Conservation (phyloP, 2,329 filamentous ascomycete species). For the Botrytis fabae region DNA sequence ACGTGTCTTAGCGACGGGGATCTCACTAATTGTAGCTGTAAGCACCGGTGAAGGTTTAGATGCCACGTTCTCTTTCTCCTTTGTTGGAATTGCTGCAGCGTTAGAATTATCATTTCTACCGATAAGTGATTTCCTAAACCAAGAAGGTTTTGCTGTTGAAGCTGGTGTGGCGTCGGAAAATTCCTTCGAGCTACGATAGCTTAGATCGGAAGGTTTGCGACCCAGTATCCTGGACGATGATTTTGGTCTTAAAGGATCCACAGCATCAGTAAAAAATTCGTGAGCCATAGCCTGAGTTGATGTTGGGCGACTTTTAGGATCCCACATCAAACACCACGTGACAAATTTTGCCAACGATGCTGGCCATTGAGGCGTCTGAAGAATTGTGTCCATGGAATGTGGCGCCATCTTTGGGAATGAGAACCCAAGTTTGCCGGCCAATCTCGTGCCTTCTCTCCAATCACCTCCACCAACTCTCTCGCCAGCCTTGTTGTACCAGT, state of each 20-base stretch:
- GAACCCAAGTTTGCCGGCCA: slow-evolving; percentile 95
- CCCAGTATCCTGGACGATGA: slow-evolving; percentile 83
- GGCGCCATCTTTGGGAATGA: slow-evolving; percentile 99
- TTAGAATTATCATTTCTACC: slow-evolving; percentile 71
- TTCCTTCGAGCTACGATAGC: slow-evolving; percentile 66
- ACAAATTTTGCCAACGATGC: slow-evolving; percentile 86
- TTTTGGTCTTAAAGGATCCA: slow-evolving; percentile 90
- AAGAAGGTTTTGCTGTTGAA: slow-evolving; percentile 81
- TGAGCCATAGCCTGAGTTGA: slow-evolving; percentile 92
- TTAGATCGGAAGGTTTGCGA: slow-evolving; percentile 85
- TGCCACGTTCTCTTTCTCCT: slow-evolving; percentile 49
- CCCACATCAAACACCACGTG: slow-evolving; percentile 99
- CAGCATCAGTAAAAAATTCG: slow-evolving; percentile 90
- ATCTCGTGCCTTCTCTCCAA: slow-evolving; percentile 89
- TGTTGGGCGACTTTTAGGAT: slow-evolving; percentile 87
- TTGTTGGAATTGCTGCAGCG: slow-evolving; percentile 49
- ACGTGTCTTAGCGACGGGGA: slow-evolving; percentile 47
- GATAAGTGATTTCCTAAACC: slow-evolving; percentile 95
- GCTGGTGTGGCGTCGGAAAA: slow-evolving; percentile 54
- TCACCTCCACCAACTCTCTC: slow-evolving; percentile 88
- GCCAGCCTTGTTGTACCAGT: slow-evolving; percentile 95
- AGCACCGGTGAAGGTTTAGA: slow-evolving; percentile 50
- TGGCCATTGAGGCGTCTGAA: slow-evolving; percentile 90
- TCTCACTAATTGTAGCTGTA: slow-evolving; percentile 44
- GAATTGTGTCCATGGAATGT: slow-evolving; percentile 91